Evolutionary conservation across 2,329 filamentous ascomycete genomes (phyloP).

Genomic region (Paramyrothecium sp.): DNA sequence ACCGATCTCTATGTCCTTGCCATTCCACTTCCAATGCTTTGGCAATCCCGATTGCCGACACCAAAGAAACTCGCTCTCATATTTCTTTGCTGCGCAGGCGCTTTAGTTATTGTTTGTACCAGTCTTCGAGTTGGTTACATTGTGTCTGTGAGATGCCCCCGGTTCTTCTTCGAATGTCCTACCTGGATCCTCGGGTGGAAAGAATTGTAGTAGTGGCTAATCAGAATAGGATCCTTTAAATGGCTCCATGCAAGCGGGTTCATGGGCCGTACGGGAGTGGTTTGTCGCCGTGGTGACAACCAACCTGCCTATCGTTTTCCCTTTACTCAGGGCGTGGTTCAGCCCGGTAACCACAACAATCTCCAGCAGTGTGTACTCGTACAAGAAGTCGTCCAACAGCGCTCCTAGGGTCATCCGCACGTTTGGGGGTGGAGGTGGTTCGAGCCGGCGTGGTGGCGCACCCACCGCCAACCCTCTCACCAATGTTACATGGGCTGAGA

Average conservation of each 20-base stretch:
- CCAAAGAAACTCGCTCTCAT: slow-evolving; percentile 29
- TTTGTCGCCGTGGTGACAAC: slow-evolving; percentile 37
- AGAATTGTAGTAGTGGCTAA: neutral
- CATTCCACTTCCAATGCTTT: slow-evolving; percentile 50
- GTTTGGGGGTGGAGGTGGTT: no score
- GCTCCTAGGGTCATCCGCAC: no score
- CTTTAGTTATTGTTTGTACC: slow-evolving; percentile 31
- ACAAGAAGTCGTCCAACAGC: no score
- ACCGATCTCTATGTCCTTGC: slow-evolving; percentile 55
- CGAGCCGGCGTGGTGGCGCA: no score
- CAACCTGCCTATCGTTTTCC: slow-evolving; percentile 37
- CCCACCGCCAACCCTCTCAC: no score
- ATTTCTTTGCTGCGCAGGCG: slow-evolving; percentile 29
- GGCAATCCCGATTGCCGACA: slow-evolving; percentile 23
- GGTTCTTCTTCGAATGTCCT: no score
- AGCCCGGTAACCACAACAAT: no score
- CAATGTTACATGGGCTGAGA: no score
- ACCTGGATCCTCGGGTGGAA: no score
- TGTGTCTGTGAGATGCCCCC: slow-evolving; percentile 7
- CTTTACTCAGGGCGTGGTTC: slow-evolving; percentile 19
- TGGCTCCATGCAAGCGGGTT: slow-evolving; percentile 28
- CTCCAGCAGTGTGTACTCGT: no score
- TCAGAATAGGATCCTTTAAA: slow-evolving; percentile 28
- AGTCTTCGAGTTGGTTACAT: slow-evolving; percentile 29
- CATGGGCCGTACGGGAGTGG: slow-evolving; percentile 36